A percentile compares a stretch with the other conserved stretches of the same genome.
Conservation (phyloP, 2,329 filamentous ascomycete genomes). For the Talaromyces verruculosus region DNA sequence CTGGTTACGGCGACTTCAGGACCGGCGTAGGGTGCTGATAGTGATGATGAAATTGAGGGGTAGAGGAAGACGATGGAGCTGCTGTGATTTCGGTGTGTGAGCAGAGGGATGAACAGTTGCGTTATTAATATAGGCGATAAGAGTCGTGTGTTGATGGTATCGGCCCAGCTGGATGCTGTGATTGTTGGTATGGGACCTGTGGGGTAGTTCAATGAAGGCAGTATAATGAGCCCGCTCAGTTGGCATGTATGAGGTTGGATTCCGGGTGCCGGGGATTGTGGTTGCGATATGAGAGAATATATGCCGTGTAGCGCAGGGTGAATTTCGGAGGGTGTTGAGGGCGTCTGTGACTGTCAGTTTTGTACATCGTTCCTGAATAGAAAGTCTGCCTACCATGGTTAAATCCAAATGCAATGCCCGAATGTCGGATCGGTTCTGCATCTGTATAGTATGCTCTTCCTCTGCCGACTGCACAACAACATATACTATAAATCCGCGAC, state of each 20-base stretch:
- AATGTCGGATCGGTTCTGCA: conserved; percentile 76
- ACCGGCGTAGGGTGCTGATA: conserved; percentile 53
- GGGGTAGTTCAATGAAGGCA: conserved; percentile 76
- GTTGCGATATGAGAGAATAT: conserved; percentile 69
- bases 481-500: conserved; percentile 90
- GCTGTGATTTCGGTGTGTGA: conserved; percentile 60
- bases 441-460: conserved; percentile 44
- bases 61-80: conserved; percentile 48
- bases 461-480: conserved; percentile 58
- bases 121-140: conserved; percentile 85
- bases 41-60: conserved; percentile 48
- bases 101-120: conserved; percentile 81
- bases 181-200: conserved; percentile 83
- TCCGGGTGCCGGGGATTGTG: conserved; percentile 73
- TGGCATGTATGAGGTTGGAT: conserved; percentile 73
- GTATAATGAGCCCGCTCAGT: conserved; percentile 76
- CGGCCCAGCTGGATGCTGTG: conserved; percentile 77
- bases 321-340: conserved; percentile 58
- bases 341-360: conserved; percentile 29
- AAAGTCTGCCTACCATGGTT: too few relatives aligned
- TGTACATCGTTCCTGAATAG: too few relatives aligned
- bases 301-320: conserved; percentile 68
- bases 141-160: conserved; percentile 88
- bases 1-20: conserved; percentile 84
- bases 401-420: conserved; percentile 79